phyloP scores from a whole-genome alignment of 148 eudicot species.

The Cornus suecica region DNA sequence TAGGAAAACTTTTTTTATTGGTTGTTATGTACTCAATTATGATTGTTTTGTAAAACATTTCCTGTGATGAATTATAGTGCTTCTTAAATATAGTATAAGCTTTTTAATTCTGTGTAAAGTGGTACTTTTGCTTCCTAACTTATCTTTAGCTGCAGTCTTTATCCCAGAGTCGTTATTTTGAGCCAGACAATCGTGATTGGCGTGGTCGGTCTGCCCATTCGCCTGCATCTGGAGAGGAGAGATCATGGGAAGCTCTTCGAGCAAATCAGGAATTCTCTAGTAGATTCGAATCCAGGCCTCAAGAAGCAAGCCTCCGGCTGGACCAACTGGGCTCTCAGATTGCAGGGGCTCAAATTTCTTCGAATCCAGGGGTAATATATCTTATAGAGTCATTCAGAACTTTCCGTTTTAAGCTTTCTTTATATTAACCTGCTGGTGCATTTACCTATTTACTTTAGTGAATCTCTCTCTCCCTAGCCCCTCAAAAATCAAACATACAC shows the following conservation, averaged over 20 bases:
- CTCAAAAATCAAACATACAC: not conserved
- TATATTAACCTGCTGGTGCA: not conserved
- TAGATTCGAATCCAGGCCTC: slow-evolving; percentile 33
- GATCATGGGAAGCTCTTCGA: slow-evolving; percentile 63
- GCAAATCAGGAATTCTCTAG: slow-evolving; percentile 42
- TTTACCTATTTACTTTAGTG: not conserved
- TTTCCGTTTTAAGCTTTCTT: not conserved
- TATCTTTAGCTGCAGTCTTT: slow-evolving; percentile 35
- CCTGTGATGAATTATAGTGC: not conserved
- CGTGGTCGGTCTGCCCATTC: slow-evolving; percentile 57
- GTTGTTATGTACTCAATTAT: not conserved
- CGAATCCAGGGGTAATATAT: slow-evolving; percentile 7
- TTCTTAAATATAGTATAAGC: no score
- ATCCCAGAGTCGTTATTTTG: slow-evolving; percentile 58
- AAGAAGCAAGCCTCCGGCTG: slow-evolving; percentile 37
- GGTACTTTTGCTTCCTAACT: not conserved
- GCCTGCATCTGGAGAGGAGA: slow-evolving; percentile 55
- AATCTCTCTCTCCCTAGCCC: not conserved
- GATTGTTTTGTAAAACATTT: not conserved
- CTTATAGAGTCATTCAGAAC: not conserved
- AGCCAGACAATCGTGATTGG: slow-evolving; percentile 82
- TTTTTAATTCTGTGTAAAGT: not conserved
- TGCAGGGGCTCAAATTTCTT: slow-evolving; percentile 46
- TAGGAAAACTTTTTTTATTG: not conserved
- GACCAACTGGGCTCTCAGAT: slow-evolving; percentile 53